Percentiles rank a stretch among this genome's conserved stretches.
These are phyloP conservation scores for Oryza glumipatula DNA, from an alignment of 176 grass and related monocot genomes.

Conservation along the genomic window DNA sequence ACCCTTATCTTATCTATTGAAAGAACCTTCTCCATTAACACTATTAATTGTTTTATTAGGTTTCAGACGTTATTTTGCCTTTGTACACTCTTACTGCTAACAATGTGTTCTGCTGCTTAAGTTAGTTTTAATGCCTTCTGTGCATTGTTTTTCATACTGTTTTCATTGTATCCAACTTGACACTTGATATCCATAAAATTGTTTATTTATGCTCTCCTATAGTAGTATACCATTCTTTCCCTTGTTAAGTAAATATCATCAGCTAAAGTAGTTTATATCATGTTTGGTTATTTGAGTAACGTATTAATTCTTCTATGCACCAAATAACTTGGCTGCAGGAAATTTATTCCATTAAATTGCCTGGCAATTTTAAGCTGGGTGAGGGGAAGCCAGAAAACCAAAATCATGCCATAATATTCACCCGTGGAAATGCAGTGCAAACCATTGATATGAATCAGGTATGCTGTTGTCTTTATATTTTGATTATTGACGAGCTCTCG, in stretches of 20 bases:
- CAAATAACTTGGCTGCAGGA: constrained; percentile 49
- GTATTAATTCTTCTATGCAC: constrained; percentile 24
- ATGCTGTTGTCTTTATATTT: not conserved
- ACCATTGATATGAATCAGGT: constrained; percentile 99
- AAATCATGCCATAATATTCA: constrained; percentile 95
- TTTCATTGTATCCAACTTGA: not conserved
- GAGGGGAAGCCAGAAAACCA: constrained; percentile 98
- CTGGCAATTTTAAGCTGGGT: constrained; percentile 89
- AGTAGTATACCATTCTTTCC: not conserved
- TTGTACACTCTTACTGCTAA: not conserved
- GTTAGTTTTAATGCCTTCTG: constrained; percentile 25
- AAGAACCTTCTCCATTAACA: not conserved
- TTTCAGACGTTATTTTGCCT: not conserved
- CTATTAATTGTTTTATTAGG: not conserved
- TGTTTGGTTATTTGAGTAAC: constrained; percentile 25
- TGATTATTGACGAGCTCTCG: not conserved
- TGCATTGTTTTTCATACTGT: constrained; percentile 12
- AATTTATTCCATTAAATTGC: constrained; percentile 72
- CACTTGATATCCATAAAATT: constrained; percentile 11
- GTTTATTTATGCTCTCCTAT: not conserved
- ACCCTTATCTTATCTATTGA: not conserved
- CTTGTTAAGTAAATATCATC: not conserved
- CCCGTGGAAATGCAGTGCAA: constrained; percentile 91
- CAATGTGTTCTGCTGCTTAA: not conserved
- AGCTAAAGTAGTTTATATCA: constrained; percentile 1